phyloP scores from a whole-genome alignment of 495 filamentous ascomycete species.

The Aspergillus carlsbadensis region DNA sequence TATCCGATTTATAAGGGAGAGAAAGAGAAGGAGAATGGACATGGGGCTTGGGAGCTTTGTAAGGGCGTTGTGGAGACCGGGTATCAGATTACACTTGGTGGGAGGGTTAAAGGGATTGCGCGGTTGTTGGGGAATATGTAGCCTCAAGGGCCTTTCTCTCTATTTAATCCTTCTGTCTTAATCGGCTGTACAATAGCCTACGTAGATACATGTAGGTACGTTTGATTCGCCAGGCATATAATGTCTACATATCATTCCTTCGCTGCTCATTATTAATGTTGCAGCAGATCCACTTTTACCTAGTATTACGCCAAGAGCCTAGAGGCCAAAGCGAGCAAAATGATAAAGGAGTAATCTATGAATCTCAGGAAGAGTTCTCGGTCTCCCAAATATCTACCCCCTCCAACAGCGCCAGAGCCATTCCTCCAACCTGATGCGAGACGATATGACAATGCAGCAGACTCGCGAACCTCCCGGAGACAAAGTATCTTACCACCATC shows the following conservation, averaged over 20 bases:
- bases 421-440: slow-evolving; percentile 48
- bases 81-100: slow-evolving; percentile 53
- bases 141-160: no score
- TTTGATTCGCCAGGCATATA: no score
- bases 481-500: slow-evolving; percentile 52
- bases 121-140: slow-evolving; percentile 49
- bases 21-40: slow-evolving; percentile 50
- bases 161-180: no score
- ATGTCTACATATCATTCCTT: no score
- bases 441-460: slow-evolving; percentile 56
- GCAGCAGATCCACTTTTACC: neutral
- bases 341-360: no score
- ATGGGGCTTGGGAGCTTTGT: slow-evolving; percentile 57
- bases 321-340: no score
- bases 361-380: neutral
- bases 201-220: no score
- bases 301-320: neutral
- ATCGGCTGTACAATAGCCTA: neutral
- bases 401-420: slow-evolving; percentile 49
- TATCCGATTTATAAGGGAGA: slow-evolving; percentile 67
- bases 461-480: slow-evolving; percentile 48
- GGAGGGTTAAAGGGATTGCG: slow-evolving; percentile 47
- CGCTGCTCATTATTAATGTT: no score
- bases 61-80: slow-evolving; percentile 62
- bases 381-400: slow-evolving; percentile 45